Base-by-base conservation (phyloP, 2,329 filamentous ascomycete genomes). In the Samsoniella hepiali region DNA sequence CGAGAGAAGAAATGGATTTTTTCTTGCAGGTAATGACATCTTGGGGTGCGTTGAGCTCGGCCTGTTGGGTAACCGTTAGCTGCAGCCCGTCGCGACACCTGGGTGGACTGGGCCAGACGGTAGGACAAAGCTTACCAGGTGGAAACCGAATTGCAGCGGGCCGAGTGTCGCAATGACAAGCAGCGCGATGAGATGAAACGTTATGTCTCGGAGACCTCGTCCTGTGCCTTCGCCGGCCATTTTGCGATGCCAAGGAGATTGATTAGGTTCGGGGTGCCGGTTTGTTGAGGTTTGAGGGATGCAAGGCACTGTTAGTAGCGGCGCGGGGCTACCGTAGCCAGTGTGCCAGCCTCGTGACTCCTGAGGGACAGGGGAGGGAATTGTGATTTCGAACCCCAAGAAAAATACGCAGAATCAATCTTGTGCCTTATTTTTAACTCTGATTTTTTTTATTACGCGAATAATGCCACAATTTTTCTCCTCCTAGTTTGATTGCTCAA, bases 1-100 rank as follows among this genome's bases (percentile, higher is more conserved):
- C 58, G 63, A 72, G 62, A 11, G 71, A 64, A 45, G 75, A 75
- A 58, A 78, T 76, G 56, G 77, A 74, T 67, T 78, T 77, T 67
- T 86, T 87, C 69, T 86, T 87, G 79, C 95, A 98, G 63, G 91
- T 96, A 70, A 99, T 90, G 71, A 96, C 91, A 81, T 93, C 89
- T 82, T 97, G 89, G 9, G 95, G 95, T 9, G 94, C 92, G 75
- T 99, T 99, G 67, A 99, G 85, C 75, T 98, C 95, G 69, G 93
- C 91, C 93, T 75, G 49, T 58, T 15, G 38, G 60, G 51, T 55
- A 8, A 29, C 64, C 6, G 36, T 65, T 65, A 69, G 27, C 61
- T 59, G 65, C 60, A 47, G 34, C 55, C 27, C 36, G 22, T 22
- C 22, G 22, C 22, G 22, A 22, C 22, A 22, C 22, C 22, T 22